These are phyloP conservation scores for Xanthoconium stramineum DNA, from an alignment of 768 basidiomycete genomes.

Conservation along the genomic window DNA sequence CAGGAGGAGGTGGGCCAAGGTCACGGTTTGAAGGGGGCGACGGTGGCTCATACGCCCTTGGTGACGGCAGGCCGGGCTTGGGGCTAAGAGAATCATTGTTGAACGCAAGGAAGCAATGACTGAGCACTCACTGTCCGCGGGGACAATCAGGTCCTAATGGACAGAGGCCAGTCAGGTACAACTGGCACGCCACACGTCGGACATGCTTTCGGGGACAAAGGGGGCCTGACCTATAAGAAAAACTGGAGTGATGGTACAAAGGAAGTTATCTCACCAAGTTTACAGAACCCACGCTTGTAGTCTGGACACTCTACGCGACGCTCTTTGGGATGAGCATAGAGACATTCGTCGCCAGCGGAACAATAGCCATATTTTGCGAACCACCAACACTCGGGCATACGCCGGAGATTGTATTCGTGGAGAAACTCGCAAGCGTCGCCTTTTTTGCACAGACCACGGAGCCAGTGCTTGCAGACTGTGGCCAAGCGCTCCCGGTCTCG, in stretches of 20 bases:
- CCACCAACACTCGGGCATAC: conserved; percentile 99
- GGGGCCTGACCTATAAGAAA: conserved; percentile 54
- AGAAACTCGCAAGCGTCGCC: conserved; percentile 97
- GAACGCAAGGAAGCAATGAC: conserved; percentile 3
- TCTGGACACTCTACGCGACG: conserved; percentile 91
- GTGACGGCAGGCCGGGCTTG: conserved; percentile 66
- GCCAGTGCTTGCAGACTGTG: conserved; percentile 99
- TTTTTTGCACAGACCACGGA: conserved; percentile 97
- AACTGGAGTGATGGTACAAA: conserved; percentile 1
- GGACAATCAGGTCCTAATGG: conserved; percentile 86
- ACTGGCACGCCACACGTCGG: conserved; percentile 84
- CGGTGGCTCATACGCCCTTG: conserved; percentile 75
- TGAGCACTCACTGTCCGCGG: conserved; percentile 74
- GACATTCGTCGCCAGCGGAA: conserved; percentile 93
- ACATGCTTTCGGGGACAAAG: conserved; percentile 90
- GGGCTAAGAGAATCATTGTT: conserved; percentile 48
- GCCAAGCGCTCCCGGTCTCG: conserved; percentile 78
- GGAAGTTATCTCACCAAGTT: conserved; percentile 59
- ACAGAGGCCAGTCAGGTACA: conserved; percentile 91
- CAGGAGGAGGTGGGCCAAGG: conserved; percentile 88
- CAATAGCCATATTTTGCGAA: conserved; percentile 98
- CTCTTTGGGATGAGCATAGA: conserved; percentile 94
- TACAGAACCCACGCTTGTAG: conserved; percentile 94
- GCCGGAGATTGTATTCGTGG: conserved; percentile 96
- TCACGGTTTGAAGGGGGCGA: conserved; percentile 72